These are phyloP conservation scores for Theobroma grandiflorum DNA, from an alignment of 441 rosid species.

Conservation along the genomic window DNA sequence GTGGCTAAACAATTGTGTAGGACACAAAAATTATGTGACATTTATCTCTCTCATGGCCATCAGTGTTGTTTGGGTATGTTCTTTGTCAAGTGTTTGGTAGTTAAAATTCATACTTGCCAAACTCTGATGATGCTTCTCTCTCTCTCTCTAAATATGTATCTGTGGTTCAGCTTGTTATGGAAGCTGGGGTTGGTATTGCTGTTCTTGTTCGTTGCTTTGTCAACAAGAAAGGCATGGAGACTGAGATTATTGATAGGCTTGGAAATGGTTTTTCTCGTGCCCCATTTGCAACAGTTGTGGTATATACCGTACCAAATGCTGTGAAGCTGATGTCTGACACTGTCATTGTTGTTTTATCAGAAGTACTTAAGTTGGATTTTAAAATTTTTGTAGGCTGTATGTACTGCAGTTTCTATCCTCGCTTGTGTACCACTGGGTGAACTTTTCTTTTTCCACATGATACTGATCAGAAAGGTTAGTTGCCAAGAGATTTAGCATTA, in stretches of 20 bases:
- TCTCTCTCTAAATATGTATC: not conserved
- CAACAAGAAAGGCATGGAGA: slow-evolving; percentile 64
- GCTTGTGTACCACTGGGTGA: slow-evolving; percentile 73
- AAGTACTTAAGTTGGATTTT: slow-evolving; percentile 32
- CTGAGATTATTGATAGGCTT: slow-evolving; percentile 75
- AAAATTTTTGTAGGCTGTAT: slow-evolving; percentile 52
- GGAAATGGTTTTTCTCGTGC: slow-evolving; percentile 81
- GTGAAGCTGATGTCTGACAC: slow-evolving; percentile 11
- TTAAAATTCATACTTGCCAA: slow-evolving; percentile 23
- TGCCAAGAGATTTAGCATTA: slow-evolving; percentile 3
- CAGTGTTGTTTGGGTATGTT: slow-evolving; percentile 74
- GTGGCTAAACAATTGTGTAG: slow-evolving; percentile 85
- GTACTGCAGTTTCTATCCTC: slow-evolving; percentile 65
- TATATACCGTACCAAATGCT: slow-evolving; percentile 36
- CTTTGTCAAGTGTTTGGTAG: slow-evolving; percentile 12
- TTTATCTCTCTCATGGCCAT: slow-evolving; percentile 68
- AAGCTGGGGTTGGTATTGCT: slow-evolving; percentile 69
- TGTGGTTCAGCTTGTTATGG: slow-evolving; percentile 53
- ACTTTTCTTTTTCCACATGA: slow-evolving; percentile 73
- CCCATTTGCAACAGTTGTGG: slow-evolving; percentile 78
- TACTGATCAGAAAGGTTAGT: slow-evolving; percentile 69
- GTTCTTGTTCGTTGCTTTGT: slow-evolving; percentile 73
- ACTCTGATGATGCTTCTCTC: slow-evolving; percentile 27
- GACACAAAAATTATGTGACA: slow-evolving; percentile 64
- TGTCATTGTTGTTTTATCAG: slow-evolving; percentile 10